These are phyloP conservation scores for Candolleomyces aberdarensis DNA, from an alignment of 768 basidiomycete species.

Conservation along the genomic window DNA sequence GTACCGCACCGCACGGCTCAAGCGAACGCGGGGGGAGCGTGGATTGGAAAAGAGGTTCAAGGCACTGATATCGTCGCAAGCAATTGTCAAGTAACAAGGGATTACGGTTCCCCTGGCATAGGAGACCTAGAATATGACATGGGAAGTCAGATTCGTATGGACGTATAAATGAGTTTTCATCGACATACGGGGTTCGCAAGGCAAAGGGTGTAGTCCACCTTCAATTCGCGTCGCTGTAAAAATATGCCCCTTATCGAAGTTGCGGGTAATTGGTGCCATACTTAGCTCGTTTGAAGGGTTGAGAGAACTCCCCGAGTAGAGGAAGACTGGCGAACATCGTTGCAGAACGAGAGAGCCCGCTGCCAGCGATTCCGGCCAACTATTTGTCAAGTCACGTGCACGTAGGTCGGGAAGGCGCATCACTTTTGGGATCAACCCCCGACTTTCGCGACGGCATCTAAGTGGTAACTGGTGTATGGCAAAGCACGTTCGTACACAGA, in stretches of 20 bases:
- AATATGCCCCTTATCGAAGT: neutral
- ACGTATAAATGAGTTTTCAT: neutral
- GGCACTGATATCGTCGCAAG: conserved; percentile 18
- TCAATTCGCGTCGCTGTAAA: neutral
- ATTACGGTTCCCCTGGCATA: conserved; percentile 31
- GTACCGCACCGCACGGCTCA: conserved; percentile 18
- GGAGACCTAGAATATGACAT: conserved; percentile 14
- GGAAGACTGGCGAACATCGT: conserved; percentile 8
- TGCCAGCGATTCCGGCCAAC: too few species aligned
- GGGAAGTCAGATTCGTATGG: neutral
- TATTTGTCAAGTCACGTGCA: too few species aligned
- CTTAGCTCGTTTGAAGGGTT: conserved; percentile 70
- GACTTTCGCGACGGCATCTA: too few species aligned
- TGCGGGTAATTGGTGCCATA: neutral
- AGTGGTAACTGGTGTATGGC: too few species aligned
- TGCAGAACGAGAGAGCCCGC: too few species aligned
- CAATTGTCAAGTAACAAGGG: conserved; percentile 23
- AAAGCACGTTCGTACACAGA: too few species aligned
- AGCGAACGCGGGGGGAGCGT: conserved; percentile 14
- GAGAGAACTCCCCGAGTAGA: conserved; percentile 34
- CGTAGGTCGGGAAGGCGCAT: too few species aligned
- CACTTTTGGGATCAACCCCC: too few species aligned
- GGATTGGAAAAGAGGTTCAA: conserved; percentile 22
- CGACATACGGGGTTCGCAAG: conserved; percentile 24
- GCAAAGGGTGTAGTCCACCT: conserved; percentile 13